phyloP scores from a whole-genome alignment of 2,329 filamentous ascomycete species.

The Fusarium sp. region DNA sequence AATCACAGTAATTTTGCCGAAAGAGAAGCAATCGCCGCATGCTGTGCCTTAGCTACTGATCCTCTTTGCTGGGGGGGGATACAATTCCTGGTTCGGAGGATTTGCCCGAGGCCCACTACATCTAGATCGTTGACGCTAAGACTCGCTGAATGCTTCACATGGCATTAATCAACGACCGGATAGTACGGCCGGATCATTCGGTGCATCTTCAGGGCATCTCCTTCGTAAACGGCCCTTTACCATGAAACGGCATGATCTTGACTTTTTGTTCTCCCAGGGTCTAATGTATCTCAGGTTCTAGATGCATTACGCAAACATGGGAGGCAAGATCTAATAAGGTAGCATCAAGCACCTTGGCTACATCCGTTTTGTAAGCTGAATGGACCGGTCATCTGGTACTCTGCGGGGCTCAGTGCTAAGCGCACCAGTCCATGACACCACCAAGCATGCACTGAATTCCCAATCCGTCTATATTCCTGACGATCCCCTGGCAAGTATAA shows the following conservation, averaged over 20 bases:
- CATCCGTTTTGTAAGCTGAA: not conserved
- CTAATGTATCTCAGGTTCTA: not conserved
- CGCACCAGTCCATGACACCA: not conserved
- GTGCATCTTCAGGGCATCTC: not conserved
- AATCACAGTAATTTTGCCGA: not conserved
- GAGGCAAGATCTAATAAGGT: not conserved
- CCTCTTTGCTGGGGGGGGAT: no score
- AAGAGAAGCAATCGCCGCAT: not conserved
- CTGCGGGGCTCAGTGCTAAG: not conserved
- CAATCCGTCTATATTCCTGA: not conserved
- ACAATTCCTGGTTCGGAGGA: no score
- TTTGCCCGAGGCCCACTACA: not conserved
- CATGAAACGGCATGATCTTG: not conserved
- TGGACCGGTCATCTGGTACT: not conserved
- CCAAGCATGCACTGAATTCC: not conserved
- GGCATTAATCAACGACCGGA: rapidly evolving
- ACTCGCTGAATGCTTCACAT: not conserved
- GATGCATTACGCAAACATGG: not conserved
- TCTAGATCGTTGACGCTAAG: not conserved
- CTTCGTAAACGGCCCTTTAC: not conserved
- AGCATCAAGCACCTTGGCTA: not conserved
- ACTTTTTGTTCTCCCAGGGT: not conserved
- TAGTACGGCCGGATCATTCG: not conserved
- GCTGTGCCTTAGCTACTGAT: not conserved
- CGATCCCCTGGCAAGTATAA: not conserved